Evolutionary conservation across 2,329 filamentous ascomycete species (phyloP).

Genomic region (Tolypocladium ophioglossoides): DNA sequence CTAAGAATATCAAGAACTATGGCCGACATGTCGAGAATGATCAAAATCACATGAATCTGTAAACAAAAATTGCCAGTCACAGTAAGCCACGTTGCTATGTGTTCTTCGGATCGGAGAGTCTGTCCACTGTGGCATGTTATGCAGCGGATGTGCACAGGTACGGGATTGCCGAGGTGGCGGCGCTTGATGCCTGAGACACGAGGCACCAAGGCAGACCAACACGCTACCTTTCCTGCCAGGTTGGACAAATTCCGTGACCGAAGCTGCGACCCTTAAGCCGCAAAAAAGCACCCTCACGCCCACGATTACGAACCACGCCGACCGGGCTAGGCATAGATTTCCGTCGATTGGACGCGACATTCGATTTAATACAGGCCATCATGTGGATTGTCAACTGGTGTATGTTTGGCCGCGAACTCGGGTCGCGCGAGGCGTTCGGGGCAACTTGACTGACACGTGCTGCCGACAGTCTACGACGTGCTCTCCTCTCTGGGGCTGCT

Average conservation of each 20-base stretch:
- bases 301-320: background rate
- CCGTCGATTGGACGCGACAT: background rate
- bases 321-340: background rate
- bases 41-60: background rate
- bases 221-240: constrained; percentile 2
- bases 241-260: background rate
- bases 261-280: background rate
- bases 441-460: constrained; percentile 21
- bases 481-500: constrained; percentile 77
- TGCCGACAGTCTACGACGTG: constrained; percentile 64
- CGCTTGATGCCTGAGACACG: constrained; percentile 1
- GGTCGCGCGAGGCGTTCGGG: background rate
- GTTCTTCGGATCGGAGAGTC: background rate
- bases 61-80: background rate
- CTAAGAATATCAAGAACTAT: too few species aligned
- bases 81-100: background rate
- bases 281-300: background rate
- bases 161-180: background rate
- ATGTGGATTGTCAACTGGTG: constrained; percentile 98
- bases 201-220: constrained; percentile 1
- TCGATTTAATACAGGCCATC: constrained; percentile 16
- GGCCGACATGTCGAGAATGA: background rate
- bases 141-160: too few species aligned
- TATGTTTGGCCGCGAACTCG: constrained; percentile 37
- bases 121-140: background rate